These are phyloP conservation scores for Boletus sp. DNA, from an alignment of 1,284 basidiomycete species.

Conservation along the genomic window DNA sequence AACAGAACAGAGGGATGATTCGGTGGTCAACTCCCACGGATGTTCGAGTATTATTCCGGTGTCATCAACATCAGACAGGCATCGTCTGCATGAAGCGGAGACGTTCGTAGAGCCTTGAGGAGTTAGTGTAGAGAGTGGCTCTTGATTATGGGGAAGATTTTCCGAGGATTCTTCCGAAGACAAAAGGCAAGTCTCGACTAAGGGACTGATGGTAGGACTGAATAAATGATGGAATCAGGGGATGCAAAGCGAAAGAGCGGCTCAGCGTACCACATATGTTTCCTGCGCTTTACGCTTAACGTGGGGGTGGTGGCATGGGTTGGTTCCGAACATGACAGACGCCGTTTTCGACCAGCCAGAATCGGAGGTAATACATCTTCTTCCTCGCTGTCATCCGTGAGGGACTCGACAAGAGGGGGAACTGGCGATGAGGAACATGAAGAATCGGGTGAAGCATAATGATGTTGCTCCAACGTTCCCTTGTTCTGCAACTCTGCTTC, in stretches of 20 bases:
- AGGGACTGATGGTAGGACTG: neutral
- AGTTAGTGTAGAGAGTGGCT: neutral
- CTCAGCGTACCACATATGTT: neutral
- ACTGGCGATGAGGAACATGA: neutral
- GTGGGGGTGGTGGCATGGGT: neutral
- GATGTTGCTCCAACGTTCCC: neutral
- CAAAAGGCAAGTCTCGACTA: neutral
- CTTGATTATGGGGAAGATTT: neutral
- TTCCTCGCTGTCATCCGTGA: constrained; percentile 7
- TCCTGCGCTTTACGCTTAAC: neutral
- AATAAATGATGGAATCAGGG: neutral
- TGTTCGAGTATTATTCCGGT: neutral
- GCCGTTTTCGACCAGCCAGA: constrained; percentile 21
- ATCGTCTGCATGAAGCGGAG: neutral
- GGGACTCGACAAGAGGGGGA: neutral
- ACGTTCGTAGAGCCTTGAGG: neutral
- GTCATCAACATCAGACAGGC: neutral
- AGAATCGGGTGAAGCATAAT: neutral
- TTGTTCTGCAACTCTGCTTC: neutral
- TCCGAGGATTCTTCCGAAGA: neutral
- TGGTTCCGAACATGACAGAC: neutral
- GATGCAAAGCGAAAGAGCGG: neutral
- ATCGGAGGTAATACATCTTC: constrained; percentile 1
- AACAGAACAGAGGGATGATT: neutral
- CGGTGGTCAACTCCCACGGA: neutral